A percentile compares a stretch with the other conserved stretches of the same genome.
Evolutionary conservation across 164 flowering plant species (phyloP).

Genomic region (Piper betle): DNA sequence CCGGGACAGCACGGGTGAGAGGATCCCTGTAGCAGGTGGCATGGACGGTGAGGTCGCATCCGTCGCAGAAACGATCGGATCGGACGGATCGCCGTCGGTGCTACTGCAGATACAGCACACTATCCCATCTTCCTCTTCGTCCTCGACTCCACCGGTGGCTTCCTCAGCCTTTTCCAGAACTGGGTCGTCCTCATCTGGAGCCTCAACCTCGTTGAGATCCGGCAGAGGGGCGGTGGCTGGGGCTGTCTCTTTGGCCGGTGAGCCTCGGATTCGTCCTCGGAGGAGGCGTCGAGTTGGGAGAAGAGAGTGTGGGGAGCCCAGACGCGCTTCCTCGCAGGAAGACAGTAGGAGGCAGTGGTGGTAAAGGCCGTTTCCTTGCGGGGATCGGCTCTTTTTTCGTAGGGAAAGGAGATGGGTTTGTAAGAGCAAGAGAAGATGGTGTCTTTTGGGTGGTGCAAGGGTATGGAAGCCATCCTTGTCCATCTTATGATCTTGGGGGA

Average conservation of each 20-base stretch:
- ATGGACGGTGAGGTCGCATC: conserved; percentile 87
- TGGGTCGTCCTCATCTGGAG: not conserved
- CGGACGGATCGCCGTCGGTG: conserved; percentile 81
- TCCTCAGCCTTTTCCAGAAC: not conserved
- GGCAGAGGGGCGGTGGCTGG: not conserved
- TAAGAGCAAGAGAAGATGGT: conserved; percentile 18
- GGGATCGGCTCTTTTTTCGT: conserved; percentile 61
- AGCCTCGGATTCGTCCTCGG: not conserved
- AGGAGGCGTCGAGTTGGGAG: not conserved
- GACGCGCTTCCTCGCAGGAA: conserved; percentile 80
- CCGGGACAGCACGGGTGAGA: conserved; percentile 45
- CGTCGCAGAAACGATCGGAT: conserved; percentile 93
- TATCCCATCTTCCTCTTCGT: conserved; percentile 67
- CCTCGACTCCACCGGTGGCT: conserved; percentile 1
- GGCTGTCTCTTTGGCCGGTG: not conserved
- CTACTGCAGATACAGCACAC: conserved; percentile 66
- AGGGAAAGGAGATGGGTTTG: conserved; percentile 33
- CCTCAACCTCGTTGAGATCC: not conserved
- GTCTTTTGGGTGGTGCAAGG: conserved; percentile 63
- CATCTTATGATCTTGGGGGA: too few species aligned
- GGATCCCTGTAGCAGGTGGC: conserved; percentile 74
- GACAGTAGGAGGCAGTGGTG: conserved; percentile 14
- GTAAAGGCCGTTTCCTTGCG: conserved; percentile 5
- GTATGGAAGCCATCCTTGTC: conserved; percentile 29
- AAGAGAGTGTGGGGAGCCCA: conserved; percentile 39